phyloP scores from a whole-genome alignment of 73 alveolate species.

The Tetrahymena thermophila region DNA sequence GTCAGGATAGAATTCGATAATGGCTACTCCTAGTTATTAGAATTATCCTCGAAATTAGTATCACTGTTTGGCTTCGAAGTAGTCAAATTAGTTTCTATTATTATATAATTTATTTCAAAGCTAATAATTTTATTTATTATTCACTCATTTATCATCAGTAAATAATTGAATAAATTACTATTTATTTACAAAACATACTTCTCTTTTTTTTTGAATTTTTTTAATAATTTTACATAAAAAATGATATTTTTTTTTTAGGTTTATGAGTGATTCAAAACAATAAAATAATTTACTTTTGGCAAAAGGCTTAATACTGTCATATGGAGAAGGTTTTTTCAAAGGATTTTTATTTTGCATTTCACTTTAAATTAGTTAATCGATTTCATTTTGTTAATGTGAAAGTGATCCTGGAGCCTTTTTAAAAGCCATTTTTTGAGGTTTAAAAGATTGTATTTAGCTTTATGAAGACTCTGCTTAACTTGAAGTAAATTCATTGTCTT shows the following conservation, averaged over 20 bases:
- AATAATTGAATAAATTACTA: not conserved
- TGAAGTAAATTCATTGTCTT: not conserved
- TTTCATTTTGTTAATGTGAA: not conserved
- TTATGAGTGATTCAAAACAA: too few relatives aligned
- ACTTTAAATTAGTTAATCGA: not conserved
- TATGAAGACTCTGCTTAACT: not conserved
- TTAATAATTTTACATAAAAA: too few relatives aligned
- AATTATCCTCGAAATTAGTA: not conserved
- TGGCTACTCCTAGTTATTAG: not conserved
- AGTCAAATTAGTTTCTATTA: not conserved
- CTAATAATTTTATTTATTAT: not conserved
- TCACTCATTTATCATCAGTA: not conserved
- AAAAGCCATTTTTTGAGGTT: not conserved
- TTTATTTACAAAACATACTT: too few relatives aligned
- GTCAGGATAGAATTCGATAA: not conserved
- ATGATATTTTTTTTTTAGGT: too few relatives aligned
- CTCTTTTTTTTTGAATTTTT: too few relatives aligned
- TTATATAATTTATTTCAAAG: not conserved
- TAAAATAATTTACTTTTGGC: not conserved
- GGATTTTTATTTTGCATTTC: not conserved
- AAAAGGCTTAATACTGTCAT: not conserved
- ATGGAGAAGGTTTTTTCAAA: not conserved
- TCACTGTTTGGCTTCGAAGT: not conserved
- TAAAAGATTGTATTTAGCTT: not conserved
- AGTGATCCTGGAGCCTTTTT: not conserved